Evolutionary conservation across 257 asterid genomes (phyloP).

Genomic region (Solanum pennellii): DNA sequence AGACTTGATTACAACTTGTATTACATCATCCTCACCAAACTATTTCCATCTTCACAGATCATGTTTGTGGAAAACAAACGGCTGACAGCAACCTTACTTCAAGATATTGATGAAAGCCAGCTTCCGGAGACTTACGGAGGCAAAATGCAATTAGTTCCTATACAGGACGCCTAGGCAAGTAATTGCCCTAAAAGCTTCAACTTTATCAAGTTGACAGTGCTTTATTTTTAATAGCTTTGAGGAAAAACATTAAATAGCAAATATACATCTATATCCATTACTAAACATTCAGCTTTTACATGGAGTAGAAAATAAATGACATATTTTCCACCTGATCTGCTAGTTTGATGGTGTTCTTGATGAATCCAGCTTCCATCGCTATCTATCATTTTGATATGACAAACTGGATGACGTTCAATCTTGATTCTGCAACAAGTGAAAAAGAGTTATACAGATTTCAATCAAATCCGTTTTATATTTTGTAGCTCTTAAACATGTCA

Average conservation of each 20-base stretch:
- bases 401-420: not conserved
- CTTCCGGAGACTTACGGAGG: constrained; percentile 83
- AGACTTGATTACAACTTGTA: not conserved
- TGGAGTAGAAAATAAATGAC: not conserved
- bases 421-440: not conserved
- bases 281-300: not conserved
- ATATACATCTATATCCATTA: not conserved
- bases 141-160: constrained; percentile 55
- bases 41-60: constrained; percentile 22
- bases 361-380: not conserved
- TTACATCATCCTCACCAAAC: not conserved
- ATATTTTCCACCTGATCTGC: not conserved
- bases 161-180: constrained; percentile 32
- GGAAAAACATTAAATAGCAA: not conserved
- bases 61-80: constrained; percentile 57
- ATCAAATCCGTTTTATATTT: not conserved
- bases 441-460: not conserved
- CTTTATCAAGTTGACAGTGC: not conserved
- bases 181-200: not conserved
- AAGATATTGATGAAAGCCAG: constrained; percentile 63
- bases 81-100: constrained; percentile 36
- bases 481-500: not conserved
- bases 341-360: not conserved
- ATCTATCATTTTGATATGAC: not conserved
- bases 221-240: not conserved